Base-by-base conservation (phyloP, 306 rosid genomes). In the Rosa persica region DNA sequence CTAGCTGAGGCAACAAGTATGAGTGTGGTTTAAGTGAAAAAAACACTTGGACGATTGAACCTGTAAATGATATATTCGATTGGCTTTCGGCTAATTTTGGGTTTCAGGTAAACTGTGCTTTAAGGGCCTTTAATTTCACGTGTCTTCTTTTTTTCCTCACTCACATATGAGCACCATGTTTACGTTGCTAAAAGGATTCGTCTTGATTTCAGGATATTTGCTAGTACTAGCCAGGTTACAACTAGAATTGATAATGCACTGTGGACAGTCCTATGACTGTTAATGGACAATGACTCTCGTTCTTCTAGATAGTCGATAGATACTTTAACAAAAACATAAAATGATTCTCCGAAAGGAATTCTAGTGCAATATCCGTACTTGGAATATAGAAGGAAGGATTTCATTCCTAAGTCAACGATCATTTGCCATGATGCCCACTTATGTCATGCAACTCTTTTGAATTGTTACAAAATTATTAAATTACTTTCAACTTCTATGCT, bases 51-150 rank as follows among this genome's bases (percentile, higher is more conserved):
- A 30, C 34, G 81, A 81, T 81, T 85, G 82, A 81, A 80, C 79
- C 88, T 74, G 92, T 90, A 79, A 89, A 81, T 75, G 99, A 95
- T 80, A 84, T 93, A 85, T 98, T 93, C 73, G 97, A 91, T 84
- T 95, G 98, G 98, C 88, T 93, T 76, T 82, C 97, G 52, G 84
- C 84, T 39, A 78, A 87, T 51, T 95, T 91, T 54, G 99, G 99
- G 70, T 95, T 95, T 89, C 99, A 95, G 99, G 99, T 93, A 85
- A 82, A 12, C 34, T 81, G 20, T 60, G 65, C 73, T 27, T 46
- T 67, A 64, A 73, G 46, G 75, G 40, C 42, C 30, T 73, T 44
- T 54, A 65, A 43, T 79, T 30, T 30, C 34, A 75, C 75, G 70
- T 61, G 8, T 22, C 22, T 49, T 62, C 42, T 3, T 36, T 66